Evolutionary conservation across 2,329 filamentous ascomycete genomes (phyloP), one percentile per base, ranked within the genome.

Genomic region (Acrodontium crateriforme): DNA sequence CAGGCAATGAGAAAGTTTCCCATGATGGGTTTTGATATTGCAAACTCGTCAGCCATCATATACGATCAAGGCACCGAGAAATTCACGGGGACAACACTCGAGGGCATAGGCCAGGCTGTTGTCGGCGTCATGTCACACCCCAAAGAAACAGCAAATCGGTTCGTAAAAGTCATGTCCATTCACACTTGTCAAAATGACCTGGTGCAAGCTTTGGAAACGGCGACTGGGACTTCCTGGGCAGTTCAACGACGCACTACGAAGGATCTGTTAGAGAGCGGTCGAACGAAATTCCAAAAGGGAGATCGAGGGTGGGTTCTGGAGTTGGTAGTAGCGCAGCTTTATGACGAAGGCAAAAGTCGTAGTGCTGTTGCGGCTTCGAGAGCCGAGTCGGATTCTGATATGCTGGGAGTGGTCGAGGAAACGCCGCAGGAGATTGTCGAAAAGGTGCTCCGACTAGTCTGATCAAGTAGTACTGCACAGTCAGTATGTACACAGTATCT

Each of bases 21-120:
- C 1, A 67, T 74, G 42, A 70, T 75, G 40, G 71, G 75, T 36
- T 68, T 62, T 62, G 61, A 63, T 11, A 49, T 73, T 18, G 50
- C 46, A 9, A 46, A 49, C 8, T 59, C 59, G 37, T 67, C 55
- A 0, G 67, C 62, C 1, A 62, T 49, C 0, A 57, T 75, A 19
- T 62, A 63, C 40, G 70, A 75, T 46, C 59, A 57, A 0, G 70
- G 71, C 5, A 56, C 64, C 23, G 59, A 61, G 21, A 56, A 42
- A 3, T 66, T 66, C 34, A 62, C 60, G 2, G 41, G 59, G 0
- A 68, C 60, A 17, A 71, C 63, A 18, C 49, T 69, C 1, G 36
- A 49, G n/a, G 56, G 61, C 9, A 58, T 74, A 24, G 67, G 60
- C 4, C 50, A 55, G 23, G 58, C 65, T 1, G 54, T 73, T 1